Evolutionary conservation across 164 flowering plant species (phyloP).

Genomic region (Dillenia turbinata): DNA sequence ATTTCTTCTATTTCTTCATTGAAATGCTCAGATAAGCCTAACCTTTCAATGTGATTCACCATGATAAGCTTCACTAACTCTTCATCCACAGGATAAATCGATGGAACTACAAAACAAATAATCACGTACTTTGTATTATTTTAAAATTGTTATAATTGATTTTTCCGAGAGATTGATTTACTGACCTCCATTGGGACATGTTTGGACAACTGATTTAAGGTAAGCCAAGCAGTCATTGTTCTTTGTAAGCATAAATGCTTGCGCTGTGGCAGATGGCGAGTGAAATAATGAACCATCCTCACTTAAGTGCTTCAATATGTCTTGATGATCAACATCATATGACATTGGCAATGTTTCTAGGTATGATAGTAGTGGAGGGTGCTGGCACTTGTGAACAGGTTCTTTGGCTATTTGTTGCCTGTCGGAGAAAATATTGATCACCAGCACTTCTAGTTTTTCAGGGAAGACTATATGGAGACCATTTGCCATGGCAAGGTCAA

Average conservation of each 20-base stretch:
- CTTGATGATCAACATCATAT: conserved; percentile 7
- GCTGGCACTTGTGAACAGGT: conserved; percentile 1
- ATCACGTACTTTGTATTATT: too few species aligned
- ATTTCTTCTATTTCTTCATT: conserved; percentile 18
- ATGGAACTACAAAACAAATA: conserved; percentile 22
- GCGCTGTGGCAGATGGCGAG: conserved; percentile 43
- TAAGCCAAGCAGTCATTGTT: conserved; percentile 18
- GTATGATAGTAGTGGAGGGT: conserved; percentile 22
- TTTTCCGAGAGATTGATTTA: too few species aligned
- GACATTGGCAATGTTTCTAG: conserved; percentile 32
- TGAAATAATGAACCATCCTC: conserved; percentile 37
- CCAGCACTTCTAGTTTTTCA: neutral
- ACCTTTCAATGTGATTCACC: conserved; percentile 25
- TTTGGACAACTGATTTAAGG: conserved; percentile 26
- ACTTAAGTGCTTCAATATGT: conserved; percentile 15
- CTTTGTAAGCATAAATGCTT: conserved; percentile 30
- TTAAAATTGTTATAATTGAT: too few species aligned
- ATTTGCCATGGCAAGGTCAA: conserved; percentile 20
- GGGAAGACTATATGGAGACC: conserved; percentile 15
- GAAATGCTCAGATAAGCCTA: conserved; percentile 26
- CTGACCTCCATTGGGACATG: conserved; percentile 29
- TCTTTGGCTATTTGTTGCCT: conserved; percentile 28
- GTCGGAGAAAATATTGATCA: conserved; percentile 10
- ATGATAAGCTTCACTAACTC: conserved; percentile 23
- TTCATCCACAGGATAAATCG: conserved; percentile 24